Evolutionary conservation across 257 asterid genomes (phyloP).

Genomic region (Knoxia roxburghii): DNA sequence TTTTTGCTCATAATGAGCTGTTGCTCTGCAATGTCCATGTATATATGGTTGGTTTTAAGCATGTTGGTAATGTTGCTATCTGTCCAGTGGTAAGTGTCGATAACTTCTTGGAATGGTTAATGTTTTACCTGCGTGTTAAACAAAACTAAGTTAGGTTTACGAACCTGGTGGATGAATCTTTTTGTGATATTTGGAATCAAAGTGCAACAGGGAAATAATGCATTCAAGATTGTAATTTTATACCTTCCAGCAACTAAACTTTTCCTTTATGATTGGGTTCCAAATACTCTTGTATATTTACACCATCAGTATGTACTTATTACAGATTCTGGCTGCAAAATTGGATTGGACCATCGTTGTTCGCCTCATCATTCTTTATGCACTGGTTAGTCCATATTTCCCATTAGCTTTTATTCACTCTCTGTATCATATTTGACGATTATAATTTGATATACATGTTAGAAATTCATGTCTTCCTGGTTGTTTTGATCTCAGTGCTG

Average conservation of each 20-base stretch:
- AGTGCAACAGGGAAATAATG: neutral
- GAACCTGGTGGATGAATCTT: neutral
- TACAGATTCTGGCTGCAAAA: conserved; percentile 97
- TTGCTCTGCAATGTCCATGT: neutral
- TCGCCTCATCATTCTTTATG: conserved; percentile 69
- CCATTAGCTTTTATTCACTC: conserved; percentile 11
- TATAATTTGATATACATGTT: conserved; percentile 16
- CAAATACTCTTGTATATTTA: conserved; percentile 12
- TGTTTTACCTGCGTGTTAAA: neutral
- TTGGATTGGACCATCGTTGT: conserved; percentile 92
- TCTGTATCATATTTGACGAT: neutral
- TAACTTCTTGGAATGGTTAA: neutral
- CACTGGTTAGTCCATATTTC: conserved; percentile 57
- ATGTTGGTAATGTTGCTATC: neutral
- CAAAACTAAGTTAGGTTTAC: neutral
- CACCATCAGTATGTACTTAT: conserved; percentile 9
- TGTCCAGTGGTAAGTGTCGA: neutral
- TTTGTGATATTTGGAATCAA: neutral
- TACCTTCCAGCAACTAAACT: conserved; percentile 4
- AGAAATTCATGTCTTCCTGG: conserved; percentile 22
- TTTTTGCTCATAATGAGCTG: neutral
- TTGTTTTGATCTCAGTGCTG: conserved; percentile 46
- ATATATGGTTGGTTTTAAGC: neutral
- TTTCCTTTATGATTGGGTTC: conserved; percentile 14
- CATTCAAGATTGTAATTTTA: neutral